Evolutionary conservation across 2,329 filamentous ascomycete genomes (phyloP), one percentile per base, ranked within the genome.

Genomic region (Fusarium nanum): DNA sequence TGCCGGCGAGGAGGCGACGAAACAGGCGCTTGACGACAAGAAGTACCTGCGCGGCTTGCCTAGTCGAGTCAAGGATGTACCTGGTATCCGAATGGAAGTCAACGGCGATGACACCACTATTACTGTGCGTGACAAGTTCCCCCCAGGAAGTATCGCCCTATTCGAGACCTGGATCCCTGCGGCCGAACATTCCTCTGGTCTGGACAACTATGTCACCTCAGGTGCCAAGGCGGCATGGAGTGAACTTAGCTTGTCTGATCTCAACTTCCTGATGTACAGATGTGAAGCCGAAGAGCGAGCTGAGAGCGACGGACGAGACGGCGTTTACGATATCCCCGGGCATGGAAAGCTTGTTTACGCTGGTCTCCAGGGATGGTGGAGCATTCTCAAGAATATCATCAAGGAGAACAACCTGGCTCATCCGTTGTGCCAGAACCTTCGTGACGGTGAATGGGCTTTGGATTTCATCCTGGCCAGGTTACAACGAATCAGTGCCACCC

Each of bases 361-460:
- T 64, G 96, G 96, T 65, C 86, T 99, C n/a, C 96, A 99, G 79
- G 97, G 97, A 40, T 99, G 96, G 95, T 97, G 95, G 94, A 98
- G 94, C 78, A 84, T 97, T 1, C 83, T 99, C 44, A 91, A 93
- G 73, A 86, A 92, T 60, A 91, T 99, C 67, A 92, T 98, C 73
- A 88, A 86, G 53, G 90, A 96, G 69, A 99, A 99, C 78, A 90
- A 98, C 77, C 87, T 99, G 11, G 96, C 93, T 1, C 96, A 99
- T 77, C 93, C 96, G 1, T 86, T 99, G 13, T 98, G 95, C 79
- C 91, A 98, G 76, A 95, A 99, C 76, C 87, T 99, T 7, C 91
- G 96, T 53, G 88, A 97, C 70, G 96, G 96, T 1, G 89, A 94
- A 71, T 99, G 96, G 96, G 91, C 93, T 5, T 82, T 98, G 22